phyloP scores from a whole-genome alignment of 345 rosid species.

The Dipteronia sinensis region DNA sequence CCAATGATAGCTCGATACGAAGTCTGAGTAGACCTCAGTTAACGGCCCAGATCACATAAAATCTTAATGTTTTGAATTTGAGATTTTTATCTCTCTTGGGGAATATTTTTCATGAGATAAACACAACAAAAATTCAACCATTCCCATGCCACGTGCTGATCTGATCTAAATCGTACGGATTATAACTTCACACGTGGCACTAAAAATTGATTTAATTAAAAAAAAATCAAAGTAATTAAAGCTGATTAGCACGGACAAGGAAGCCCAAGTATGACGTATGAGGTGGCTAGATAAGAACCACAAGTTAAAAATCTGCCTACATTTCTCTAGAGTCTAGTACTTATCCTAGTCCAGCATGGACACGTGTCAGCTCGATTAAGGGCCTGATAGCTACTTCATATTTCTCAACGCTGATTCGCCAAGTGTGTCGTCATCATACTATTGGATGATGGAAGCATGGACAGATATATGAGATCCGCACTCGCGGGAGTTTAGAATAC shows the following conservation, averaged over 20 bases:
- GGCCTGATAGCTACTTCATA: not conserved
- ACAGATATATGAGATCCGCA: not conserved
- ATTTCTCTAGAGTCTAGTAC: constrained; percentile 7
- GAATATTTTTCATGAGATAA: not conserved
- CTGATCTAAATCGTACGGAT: not conserved
- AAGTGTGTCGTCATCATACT: too few relatives aligned
- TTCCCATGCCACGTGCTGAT: not conserved
- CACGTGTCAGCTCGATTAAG: constrained; percentile 17
- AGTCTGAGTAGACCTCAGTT: not conserved
- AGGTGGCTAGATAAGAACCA: constrained; percentile 48
- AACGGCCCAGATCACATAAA: constrained; percentile 14
- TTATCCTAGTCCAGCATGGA: constrained; percentile 19
- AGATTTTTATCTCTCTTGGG: not conserved
- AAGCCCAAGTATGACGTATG: constrained; percentile 29
- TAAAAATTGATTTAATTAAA: not conserved
- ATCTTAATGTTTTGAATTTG: not conserved
- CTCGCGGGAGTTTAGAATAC: not conserved
- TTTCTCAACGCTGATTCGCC: not conserved
- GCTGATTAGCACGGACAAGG: constrained; percentile 21
- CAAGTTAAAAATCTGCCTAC: not conserved
- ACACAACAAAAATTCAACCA: not conserved
- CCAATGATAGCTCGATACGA: not conserved
- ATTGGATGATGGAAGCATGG: not conserved
- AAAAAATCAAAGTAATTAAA: not conserved
- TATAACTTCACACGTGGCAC: not conserved